Conservation (phyloP, 257 asterid genomes). For the Voacanga thouarsii region DNA sequence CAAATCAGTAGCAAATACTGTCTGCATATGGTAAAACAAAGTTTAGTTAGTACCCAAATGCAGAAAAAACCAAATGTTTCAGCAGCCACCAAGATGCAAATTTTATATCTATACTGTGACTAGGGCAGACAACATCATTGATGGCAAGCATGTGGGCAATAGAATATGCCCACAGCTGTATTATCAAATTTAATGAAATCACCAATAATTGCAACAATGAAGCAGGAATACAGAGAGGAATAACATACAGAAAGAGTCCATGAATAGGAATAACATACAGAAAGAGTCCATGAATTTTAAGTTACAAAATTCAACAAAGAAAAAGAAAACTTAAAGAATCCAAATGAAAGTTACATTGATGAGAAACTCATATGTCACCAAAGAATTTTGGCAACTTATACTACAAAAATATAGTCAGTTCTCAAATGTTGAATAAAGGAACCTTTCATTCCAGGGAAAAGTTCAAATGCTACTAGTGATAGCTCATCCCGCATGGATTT, state of each 20-base stretch:
- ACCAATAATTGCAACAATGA: not conserved
- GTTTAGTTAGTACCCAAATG: conserved; percentile 20
- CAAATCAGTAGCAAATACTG: conserved; percentile 86
- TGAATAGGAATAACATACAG: not conserved
- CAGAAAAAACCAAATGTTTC: not conserved
- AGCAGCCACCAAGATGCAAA: not conserved
- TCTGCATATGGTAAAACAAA: conserved; percentile 42
- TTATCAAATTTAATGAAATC: not conserved
- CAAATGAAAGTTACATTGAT: not conserved
- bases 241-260: not conserved
- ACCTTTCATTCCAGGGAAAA: not conserved
- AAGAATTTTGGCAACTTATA: not conserved
- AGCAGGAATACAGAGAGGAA: not conserved
- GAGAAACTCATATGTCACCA: too few relatives aligned
- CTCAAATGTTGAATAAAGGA: not conserved
- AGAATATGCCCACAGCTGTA: not conserved
- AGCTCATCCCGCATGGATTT: not conserved
- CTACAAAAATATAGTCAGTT: not conserved
- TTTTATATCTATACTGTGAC: not conserved
- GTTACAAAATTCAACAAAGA: not conserved
- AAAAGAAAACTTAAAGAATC: not conserved
- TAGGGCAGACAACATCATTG: not conserved
- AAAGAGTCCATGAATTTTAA: not conserved
- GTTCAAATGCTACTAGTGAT: not conserved
- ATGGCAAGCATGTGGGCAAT: not conserved